Conservation (phyloP, 2,329 filamentous ascomycete genomes). For the Zymoseptoria passerinii region DNA sequence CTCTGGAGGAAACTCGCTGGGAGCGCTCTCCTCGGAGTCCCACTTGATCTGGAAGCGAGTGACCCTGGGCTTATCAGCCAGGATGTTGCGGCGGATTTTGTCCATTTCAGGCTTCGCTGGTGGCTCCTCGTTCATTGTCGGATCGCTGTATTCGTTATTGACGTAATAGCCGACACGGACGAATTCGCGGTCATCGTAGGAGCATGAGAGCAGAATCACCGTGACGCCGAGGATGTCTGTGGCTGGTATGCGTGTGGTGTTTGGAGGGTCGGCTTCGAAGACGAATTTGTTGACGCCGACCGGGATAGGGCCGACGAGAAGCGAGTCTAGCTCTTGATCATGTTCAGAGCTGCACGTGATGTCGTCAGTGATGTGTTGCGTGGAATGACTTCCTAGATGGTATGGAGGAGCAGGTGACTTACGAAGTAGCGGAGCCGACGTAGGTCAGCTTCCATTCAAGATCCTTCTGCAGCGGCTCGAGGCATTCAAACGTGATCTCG, state of each 20-base stretch:
- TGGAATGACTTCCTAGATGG: neutral
- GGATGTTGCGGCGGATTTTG: slow-evolving; percentile 81
- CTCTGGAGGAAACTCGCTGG: slow-evolving; percentile 91
- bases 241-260: slow-evolving; percentile 82
- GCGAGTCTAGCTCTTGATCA: slow-evolving; percentile 94
- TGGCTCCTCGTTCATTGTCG: slow-evolving; percentile 80
- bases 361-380: neutral
- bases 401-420: slow-evolving; percentile 35
- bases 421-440: slow-evolving; percentile 96
- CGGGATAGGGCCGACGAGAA: slow-evolving; percentile 94
- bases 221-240: slow-evolving; percentile 95
- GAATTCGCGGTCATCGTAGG: slow-evolving; percentile 94
- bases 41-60: slow-evolving; percentile 98
- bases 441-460: slow-evolving; percentile 99
- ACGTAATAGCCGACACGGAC: slow-evolving; percentile 98
- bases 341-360: slow-evolving; percentile 65
- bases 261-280: slow-evolving; percentile 89
- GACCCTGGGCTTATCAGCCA: slow-evolving; percentile 94
- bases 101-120: slow-evolving; percentile 89
- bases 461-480: slow-evolving; percentile 91
- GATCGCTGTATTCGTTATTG: slow-evolving; percentile 96
- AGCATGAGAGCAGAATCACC: slow-evolving; percentile 90
- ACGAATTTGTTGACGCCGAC: slow-evolving; percentile 98
- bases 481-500: slow-evolving; percentile 97
- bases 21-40: slow-evolving; percentile 96